Base-by-base conservation (phyloP, 495 filamentous ascomycete genomes). In the Neurospora hispaniola region DNA sequence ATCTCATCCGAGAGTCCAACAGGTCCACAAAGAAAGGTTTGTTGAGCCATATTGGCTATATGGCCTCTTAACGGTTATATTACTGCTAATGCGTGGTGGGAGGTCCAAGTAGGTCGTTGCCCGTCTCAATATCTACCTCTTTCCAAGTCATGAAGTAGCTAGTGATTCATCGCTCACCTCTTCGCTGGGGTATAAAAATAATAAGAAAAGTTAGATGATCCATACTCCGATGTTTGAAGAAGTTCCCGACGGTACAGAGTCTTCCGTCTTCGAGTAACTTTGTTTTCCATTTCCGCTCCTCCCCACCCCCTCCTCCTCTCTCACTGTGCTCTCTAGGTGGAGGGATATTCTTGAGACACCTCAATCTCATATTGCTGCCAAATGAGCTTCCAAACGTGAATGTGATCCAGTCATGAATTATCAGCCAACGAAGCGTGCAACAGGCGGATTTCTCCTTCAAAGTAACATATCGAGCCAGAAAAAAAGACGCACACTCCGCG, bases 171-270 rank as follows among this genome's bases (percentile, higher is more conserved):
- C 31, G 41, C 31, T 66, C 46, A 70, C 66, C 71, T 72, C 54
- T 69, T 70, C 54, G 71, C 54, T 48, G 66, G 54, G 46, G 46
- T 72, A 71, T 39, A 62, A 38, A 75, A 44, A 71, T 8, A 39
- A 39, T 7, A 39, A 39, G 6, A 39, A 70, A 72, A n/a, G 41
- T 18, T 75, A 62, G 41, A 78, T 72, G 54, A 62, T 62, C 54
- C 54, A 31, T 62, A 62, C 54, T 62, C 54, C 54, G 11, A 62
- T 62, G 54, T 62, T 62, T 62, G 20, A 62, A 31, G 12, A 62
- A 27, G 54, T 62, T 62, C 23, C 23, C 54, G 23, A 27, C 31
- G 54, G 23, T 62, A 62, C 54, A 62, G 23, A 16, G 12, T 16
- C 48, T 62, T 62, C 54, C 54, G 54, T 31, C 54, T 12, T 31